These are phyloP conservation scores for Fusarium gaditjirri DNA, from an alignment of 2,329 filamentous ascomycete genomes.

Conservation along the genomic window DNA sequence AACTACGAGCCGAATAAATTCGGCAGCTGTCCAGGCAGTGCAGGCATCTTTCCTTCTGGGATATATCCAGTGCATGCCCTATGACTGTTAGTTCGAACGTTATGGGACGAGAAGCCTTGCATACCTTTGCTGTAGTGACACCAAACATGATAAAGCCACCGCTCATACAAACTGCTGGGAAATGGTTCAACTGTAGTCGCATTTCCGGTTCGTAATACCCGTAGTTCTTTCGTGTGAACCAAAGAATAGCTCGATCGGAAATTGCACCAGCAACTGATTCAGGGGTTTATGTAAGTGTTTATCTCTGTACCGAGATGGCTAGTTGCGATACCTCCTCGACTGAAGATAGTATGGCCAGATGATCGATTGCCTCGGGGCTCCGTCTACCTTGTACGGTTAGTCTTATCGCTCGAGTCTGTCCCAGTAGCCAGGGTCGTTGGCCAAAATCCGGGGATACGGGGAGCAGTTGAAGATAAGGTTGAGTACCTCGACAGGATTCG, in stretches of 20 bases:
- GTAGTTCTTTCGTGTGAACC: constrained; percentile 49
- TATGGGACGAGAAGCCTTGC: not conserved
- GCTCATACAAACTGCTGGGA: constrained; percentile 46
- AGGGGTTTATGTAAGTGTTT: not conserved
- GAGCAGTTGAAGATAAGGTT: not conserved
- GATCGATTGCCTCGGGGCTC: not conserved
- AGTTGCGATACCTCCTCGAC: not conserved
- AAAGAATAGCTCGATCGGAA: constrained; percentile 50
- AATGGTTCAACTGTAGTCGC: constrained; percentile 46
- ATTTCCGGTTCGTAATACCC: constrained; percentile 57
- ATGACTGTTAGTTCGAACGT: not conserved
- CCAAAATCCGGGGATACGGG: not conserved
- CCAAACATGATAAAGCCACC: constrained; percentile 53
- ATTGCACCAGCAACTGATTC: constrained; percentile 40
- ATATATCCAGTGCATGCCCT: constrained; percentile 55
- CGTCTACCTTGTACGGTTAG: not conserved
- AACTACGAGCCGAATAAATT: too few species aligned
- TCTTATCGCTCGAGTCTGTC: not conserved
- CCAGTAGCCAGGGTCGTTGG: not conserved
- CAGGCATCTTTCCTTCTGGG: constrained; percentile 20
- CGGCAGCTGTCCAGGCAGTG: not conserved
- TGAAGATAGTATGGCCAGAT: not conserved
- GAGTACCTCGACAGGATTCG: not conserved
- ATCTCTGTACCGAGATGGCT: not conserved
- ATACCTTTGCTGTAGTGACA: constrained; percentile 46